A percentile compares a stretch with the other conserved stretches of the same genome.
Conservation (phyloP, 208 protist genomes). For the Lotmaria passim region DNA sequence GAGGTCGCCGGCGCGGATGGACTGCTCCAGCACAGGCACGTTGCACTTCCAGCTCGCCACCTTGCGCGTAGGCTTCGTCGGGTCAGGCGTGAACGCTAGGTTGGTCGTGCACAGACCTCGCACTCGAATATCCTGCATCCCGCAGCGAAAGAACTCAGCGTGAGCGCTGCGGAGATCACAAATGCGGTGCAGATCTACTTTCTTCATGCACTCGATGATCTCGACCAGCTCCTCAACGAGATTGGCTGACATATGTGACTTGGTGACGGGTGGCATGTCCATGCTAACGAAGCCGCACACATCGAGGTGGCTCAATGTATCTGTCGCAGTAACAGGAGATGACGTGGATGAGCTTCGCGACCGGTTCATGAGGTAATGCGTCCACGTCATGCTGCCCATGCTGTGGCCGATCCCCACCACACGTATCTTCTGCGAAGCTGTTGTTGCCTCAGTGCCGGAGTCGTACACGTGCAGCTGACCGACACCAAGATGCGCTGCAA, state of each 20-base stretch:
- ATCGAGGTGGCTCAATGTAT: neutral
- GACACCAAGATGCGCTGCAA: neutral
- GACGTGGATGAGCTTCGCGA: neutral
- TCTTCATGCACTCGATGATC: constrained; percentile 50
- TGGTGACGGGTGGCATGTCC: constrained; percentile 62
- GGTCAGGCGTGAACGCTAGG: constrained; percentile 36
- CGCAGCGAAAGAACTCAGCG: constrained; percentile 59
- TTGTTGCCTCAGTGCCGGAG: neutral
- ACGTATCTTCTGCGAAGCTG: neutral
- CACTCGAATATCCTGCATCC: constrained; percentile 44
- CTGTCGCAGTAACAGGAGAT: neutral
- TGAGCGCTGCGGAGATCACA: constrained; percentile 47
- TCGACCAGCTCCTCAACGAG: constrained; percentile 39
- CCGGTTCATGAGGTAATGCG: constrained; percentile 52
- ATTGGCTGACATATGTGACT: constrained; percentile 21
- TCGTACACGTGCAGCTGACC: neutral
- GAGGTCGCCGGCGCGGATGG: constrained; percentile 36
- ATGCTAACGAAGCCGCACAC: constrained; percentile 50
- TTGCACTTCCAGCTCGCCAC: constrained; percentile 54
- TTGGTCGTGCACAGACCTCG: constrained; percentile 63
- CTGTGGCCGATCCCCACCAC: constrained; percentile 67
- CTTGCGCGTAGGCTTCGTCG: constrained; percentile 7
- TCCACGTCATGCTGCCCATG: constrained; percentile 67
- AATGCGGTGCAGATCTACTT: constrained; percentile 42
- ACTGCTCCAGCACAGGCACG: constrained; percentile 48